Conservation (phyloP, 2,329 filamentous ascomycete species). For the Ascochyta lentis region DNA sequence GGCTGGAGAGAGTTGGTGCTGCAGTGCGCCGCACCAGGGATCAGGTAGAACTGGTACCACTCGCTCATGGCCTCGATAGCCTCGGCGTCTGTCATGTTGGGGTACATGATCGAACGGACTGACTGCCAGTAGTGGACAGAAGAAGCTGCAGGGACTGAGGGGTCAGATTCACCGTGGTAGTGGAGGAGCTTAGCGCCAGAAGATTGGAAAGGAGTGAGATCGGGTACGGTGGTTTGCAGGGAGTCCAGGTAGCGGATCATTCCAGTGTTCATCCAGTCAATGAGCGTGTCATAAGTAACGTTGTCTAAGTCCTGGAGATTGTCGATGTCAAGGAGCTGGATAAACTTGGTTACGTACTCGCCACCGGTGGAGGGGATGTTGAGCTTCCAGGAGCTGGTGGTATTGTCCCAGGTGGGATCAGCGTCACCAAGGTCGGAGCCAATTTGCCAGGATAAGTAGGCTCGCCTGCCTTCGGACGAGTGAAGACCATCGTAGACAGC, state of each 20-base stretch:
- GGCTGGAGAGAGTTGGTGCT: conserved; percentile 33
- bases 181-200: conserved; percentile 64
- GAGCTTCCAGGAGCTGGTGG: conserved; percentile 43
- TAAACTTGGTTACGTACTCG: conserved; percentile 53
- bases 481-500: conserved; percentile 48
- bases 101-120: conserved; percentile 60
- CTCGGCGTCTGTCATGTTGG: conserved; percentile 48
- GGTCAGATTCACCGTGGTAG: conserved; percentile 65
- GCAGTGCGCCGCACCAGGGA: conserved; percentile 63
- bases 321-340: conserved; percentile 47
- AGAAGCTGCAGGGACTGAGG: conserved; percentile 59
- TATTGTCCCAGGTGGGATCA: conserved; percentile 44
- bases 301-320: conserved; percentile 27
- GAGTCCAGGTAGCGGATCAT: conserved; percentile 58
- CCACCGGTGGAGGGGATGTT: conserved; percentile 44
- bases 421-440: conserved; percentile 45
- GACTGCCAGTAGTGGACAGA: conserved; percentile 64
- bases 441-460: conserved; percentile 52
- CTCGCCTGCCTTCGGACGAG: conserved; percentile 49
- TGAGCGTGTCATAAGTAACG: conserved; percentile 64
- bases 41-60: conserved; percentile 63
- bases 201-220: conserved; percentile 59
- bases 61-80: conserved; percentile 54
- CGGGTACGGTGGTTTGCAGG: conserved; percentile 62
- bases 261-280: conserved; percentile 61